phyloP scores from a whole-genome alignment of 257 asterid species.

The Cinchona pubescens region DNA sequence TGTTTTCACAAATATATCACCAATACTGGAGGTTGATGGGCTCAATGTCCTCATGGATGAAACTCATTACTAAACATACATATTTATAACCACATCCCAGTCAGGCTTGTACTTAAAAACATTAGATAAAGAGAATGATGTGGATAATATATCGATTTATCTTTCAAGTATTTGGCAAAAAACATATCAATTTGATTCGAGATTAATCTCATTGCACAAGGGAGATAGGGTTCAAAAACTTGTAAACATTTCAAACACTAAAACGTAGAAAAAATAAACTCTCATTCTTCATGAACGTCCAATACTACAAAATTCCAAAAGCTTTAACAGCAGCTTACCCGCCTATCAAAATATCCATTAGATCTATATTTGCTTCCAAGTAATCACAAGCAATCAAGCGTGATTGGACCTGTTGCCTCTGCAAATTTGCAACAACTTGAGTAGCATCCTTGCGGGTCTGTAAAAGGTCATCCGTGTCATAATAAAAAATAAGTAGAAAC shows the following conservation, averaged over 20 bases:
- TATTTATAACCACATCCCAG: no score
- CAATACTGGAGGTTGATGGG: not conserved
- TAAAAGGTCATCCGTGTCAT: slow-evolving; percentile 17
- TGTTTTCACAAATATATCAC: not conserved
- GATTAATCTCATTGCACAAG: not conserved
- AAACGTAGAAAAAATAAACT: not conserved
- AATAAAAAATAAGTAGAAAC: not conserved
- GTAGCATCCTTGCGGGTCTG: slow-evolving; percentile 98
- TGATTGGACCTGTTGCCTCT: slow-evolving; percentile 96
- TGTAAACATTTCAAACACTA: not conserved
- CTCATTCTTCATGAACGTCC: not conserved
- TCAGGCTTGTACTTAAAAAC: not conserved
- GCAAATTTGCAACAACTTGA: slow-evolving; percentile 95
- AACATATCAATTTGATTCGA: not conserved
- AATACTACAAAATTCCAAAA: not conserved
- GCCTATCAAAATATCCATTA: slow-evolving; percentile 65
- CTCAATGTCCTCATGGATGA: not conserved
- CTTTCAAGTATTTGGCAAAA: not conserved
- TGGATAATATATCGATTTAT: not conserved
- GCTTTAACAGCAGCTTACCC: slow-evolving; percentile 51
- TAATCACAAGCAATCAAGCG: slow-evolving; percentile 91
- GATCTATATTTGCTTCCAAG: slow-evolving; percentile 87
- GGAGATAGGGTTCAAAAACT: not conserved
- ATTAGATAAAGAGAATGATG: no score
- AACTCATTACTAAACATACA: not conserved